Evolutionary conservation across 176 grass and related monocot species (phyloP).

Genomic region (Triticum dicoccoides): DNA sequence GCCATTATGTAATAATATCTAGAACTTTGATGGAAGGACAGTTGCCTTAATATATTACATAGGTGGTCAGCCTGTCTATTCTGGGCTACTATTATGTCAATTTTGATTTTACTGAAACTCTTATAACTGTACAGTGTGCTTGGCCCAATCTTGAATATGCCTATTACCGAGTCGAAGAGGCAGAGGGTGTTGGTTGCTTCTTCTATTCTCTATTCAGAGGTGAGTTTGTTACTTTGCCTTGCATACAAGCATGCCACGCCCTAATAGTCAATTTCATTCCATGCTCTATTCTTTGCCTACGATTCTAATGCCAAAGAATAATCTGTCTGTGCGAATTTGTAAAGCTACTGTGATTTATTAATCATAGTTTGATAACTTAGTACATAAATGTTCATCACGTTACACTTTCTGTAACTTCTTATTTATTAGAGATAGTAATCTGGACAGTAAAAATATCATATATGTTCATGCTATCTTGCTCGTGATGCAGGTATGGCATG

Average conservation of each 20-base stretch:
- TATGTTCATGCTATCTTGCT: constrained; percentile 7
- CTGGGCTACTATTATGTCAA: constrained; percentile 6
- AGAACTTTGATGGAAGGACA: constrained; percentile 16
- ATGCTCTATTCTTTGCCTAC: neutral
- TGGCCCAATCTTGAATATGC: constrained; percentile 96
- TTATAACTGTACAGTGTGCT: constrained; percentile 86
- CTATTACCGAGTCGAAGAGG: constrained; percentile 88
- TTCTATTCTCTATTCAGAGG: constrained; percentile 95
- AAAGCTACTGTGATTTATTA: constrained; percentile 20
- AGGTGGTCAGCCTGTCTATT: constrained; percentile 14
- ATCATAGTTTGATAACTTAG: neutral
- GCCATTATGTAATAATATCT: constrained; percentile 14
- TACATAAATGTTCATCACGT: constrained; percentile 19
- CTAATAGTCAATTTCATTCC: constrained; percentile 1
- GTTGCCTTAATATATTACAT: constrained; percentile 9
- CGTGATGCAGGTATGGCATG: constrained; percentile 87
- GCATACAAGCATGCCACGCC: constrained; percentile 13
- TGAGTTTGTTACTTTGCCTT: constrained; percentile 40
- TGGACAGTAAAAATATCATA: neutral
- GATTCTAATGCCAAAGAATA: neutral
- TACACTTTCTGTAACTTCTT: neutral
- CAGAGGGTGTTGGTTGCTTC: constrained; percentile 96
- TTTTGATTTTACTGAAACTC: constrained; percentile 40
- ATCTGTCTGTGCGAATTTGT: neutral
- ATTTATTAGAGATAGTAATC: constrained; percentile 1